These are phyloP conservation scores for Ligustrum vulgare DNA, from an alignment of 257 asterid genomes.

Conservation along the genomic window DNA sequence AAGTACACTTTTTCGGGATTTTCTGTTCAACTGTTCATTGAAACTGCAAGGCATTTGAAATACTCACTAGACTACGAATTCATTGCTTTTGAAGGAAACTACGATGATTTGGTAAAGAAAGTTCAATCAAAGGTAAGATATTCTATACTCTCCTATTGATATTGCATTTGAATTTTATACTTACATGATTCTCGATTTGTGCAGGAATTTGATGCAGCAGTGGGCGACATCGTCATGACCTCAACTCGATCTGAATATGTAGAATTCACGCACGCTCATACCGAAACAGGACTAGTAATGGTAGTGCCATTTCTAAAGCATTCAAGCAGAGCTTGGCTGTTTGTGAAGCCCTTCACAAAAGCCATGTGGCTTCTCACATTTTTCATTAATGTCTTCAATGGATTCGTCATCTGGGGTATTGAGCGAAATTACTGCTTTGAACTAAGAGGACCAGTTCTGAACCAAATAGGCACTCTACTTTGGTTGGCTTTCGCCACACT, in stretches of 20 bases:
- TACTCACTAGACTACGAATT: too few species aligned
- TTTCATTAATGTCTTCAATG: conserved; percentile 28
- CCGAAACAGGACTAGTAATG: conserved; percentile 42
- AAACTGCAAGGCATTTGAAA: too few species aligned
- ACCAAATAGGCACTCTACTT: conserved; percentile 31
- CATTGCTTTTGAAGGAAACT: background rate
- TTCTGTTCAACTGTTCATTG: too few species aligned
- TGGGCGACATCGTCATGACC: conserved; percentile 41
- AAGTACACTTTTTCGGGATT: too few species aligned
- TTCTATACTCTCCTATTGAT: too few species aligned
- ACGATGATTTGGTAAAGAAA: conserved; percentile 30
- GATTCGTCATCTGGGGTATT: conserved; percentile 43
- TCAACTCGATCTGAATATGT: conserved; percentile 29
- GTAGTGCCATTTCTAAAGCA: conserved; percentile 35
- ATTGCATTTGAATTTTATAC: too few species aligned
- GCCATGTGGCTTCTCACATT: conserved; percentile 39
- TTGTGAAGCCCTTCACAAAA: conserved; percentile 47
- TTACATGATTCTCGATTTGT: background rate
- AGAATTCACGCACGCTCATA: conserved; percentile 48
- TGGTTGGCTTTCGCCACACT: conserved; percentile 37
- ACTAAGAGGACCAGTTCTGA: conserved; percentile 25
- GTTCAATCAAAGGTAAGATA: conserved; percentile 31
- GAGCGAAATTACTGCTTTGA: conserved; percentile 32
- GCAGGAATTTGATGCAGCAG: conserved; percentile 44
- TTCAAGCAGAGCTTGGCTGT: conserved; percentile 33